phyloP scores from a whole-genome alignment of 768 basidiomycete genomes.

The Thelephora ganbajun region DNA sequence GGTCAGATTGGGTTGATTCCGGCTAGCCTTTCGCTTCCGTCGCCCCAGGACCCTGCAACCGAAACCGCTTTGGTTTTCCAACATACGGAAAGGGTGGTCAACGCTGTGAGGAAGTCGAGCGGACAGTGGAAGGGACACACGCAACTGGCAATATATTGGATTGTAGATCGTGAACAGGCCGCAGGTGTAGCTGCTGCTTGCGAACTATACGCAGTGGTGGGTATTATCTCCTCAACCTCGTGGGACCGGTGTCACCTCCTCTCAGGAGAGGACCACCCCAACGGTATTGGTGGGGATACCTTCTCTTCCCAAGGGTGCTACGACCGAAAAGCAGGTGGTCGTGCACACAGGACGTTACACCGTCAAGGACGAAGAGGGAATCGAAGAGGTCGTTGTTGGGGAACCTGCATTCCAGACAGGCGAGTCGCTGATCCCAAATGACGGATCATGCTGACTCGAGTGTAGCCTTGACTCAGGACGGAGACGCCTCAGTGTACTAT shows the following conservation, averaged over 20 bases:
- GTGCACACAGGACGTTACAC: slow-evolving; percentile 50
- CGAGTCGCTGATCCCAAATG: slow-evolving; percentile 8
- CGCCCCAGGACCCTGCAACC: slow-evolving; percentile 35
- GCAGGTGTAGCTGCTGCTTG: slow-evolving; percentile 27
- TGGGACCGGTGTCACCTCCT: not conserved
- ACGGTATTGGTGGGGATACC: slow-evolving; percentile 50
- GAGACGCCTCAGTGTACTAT: slow-evolving; percentile 23
- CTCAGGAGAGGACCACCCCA: slow-evolving; percentile 15
- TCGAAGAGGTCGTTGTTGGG: slow-evolving; percentile 18
- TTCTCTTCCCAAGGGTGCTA: slow-evolving; percentile 56
- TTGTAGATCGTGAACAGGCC: slow-evolving; percentile 28
- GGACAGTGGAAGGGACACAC: slow-evolving; percentile 48
- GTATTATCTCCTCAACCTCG: not conserved
- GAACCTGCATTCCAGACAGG: slow-evolving; percentile 29
- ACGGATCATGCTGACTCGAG: not conserved
- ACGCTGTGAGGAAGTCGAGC: slow-evolving; percentile 41
- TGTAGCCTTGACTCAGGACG: slow-evolving; percentile 1
- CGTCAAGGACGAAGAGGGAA: slow-evolving; percentile 35
- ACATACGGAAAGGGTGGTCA: slow-evolving; percentile 58
- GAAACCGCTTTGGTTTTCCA: slow-evolving; percentile 72
- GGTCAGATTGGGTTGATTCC: slow-evolving; percentile 93
- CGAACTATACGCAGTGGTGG: slow-evolving; percentile 13
- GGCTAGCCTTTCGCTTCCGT: slow-evolving; percentile 50
- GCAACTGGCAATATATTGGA: slow-evolving; percentile 64
- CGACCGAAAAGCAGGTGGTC: slow-evolving; percentile 65